Conservation (phyloP, 257 asterid species). For the Primulina tabacum region DNA sequence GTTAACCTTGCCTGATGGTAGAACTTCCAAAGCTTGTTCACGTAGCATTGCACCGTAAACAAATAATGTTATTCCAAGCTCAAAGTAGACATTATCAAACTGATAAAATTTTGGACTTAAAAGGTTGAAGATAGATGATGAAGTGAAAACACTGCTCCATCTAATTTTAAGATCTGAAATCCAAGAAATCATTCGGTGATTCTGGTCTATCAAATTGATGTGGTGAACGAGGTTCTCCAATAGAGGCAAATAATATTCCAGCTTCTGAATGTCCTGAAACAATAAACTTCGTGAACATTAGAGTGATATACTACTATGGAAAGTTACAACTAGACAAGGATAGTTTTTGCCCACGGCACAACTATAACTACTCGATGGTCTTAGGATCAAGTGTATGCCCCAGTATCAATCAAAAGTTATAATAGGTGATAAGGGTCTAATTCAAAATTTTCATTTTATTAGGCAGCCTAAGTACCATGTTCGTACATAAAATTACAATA, state of each 20-base stretch:
- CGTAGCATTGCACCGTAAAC: constrained; percentile 56
- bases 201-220: constrained; percentile 21
- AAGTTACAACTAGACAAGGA: constrained; percentile 4
- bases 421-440: neutral
- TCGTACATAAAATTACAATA: too few species aligned
- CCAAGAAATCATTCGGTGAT: constrained; percentile 27
- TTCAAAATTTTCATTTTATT: neutral
- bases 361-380: neutral
- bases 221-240: constrained; percentile 48
- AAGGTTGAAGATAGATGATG: constrained; percentile 34
- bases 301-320: neutral
- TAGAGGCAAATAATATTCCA: constrained; percentile 63
- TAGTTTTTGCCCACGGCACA: neutral
- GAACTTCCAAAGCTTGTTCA: constrained; percentile 48
- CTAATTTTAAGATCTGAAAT: constrained; percentile 44
- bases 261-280: constrained; percentile 55
- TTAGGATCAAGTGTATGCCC: neutral
- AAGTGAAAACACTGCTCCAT: constrained; percentile 55
- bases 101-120: constrained; percentile 43
- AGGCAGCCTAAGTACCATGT: neutral
- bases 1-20: constrained; percentile 38
- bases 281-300: constrained; percentile 1
- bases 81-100: constrained; percentile 39
- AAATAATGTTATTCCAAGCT: constrained; percentile 54
- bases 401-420: neutral